These are phyloP conservation scores for Trametes villosa DNA, from an alignment of 768 basidiomycete species.

Conservation along the genomic window DNA sequence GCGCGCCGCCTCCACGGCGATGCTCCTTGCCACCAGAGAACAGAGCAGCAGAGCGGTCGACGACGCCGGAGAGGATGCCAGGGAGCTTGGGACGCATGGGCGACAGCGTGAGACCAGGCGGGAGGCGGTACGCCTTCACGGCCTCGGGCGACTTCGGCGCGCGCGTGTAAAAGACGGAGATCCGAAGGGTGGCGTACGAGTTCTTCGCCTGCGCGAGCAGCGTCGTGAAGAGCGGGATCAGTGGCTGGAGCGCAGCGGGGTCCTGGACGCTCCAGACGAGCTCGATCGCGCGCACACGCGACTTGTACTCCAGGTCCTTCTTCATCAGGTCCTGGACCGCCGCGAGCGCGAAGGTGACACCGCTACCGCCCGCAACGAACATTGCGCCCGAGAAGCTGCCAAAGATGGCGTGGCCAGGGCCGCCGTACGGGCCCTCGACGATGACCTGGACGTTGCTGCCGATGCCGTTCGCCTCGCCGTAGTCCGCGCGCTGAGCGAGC, in stretches of 20 bases:
- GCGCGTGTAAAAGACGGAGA: slow-evolving; percentile 52
- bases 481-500: slow-evolving; percentile 41
- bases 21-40: slow-evolving; percentile 24
- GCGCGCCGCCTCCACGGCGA: slow-evolving; percentile 9
- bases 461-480: slow-evolving; percentile 35
- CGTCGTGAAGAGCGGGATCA: slow-evolving; percentile 42
- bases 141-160: slow-evolving; percentile 32
- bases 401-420: slow-evolving; percentile 50
- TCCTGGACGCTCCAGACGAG: slow-evolving; percentile 59
- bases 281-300: slow-evolving; percentile 49
- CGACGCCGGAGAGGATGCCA: slow-evolving; percentile 27
- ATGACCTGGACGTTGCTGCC: slow-evolving; percentile 42
- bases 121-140: slow-evolving; percentile 30
- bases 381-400: slow-evolving; percentile 56
- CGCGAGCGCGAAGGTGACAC: slow-evolving; percentile 59
- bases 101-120: slow-evolving; percentile 35
- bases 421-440: slow-evolving; percentile 61
- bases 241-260: slow-evolving; percentile 43
- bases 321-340: slow-evolving; percentile 58
- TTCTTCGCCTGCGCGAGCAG: slow-evolving; percentile 40
- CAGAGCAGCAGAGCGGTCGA: slow-evolving; percentile 29
- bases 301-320: slow-evolving; percentile 38
- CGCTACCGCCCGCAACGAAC: slow-evolving; percentile 63
- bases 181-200: slow-evolving; percentile 37
- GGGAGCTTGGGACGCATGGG: slow-evolving; percentile 36